Base-by-base conservation (phyloP, 768 basidiomycete genomes). In the Tubosaeta sp. region DNA sequence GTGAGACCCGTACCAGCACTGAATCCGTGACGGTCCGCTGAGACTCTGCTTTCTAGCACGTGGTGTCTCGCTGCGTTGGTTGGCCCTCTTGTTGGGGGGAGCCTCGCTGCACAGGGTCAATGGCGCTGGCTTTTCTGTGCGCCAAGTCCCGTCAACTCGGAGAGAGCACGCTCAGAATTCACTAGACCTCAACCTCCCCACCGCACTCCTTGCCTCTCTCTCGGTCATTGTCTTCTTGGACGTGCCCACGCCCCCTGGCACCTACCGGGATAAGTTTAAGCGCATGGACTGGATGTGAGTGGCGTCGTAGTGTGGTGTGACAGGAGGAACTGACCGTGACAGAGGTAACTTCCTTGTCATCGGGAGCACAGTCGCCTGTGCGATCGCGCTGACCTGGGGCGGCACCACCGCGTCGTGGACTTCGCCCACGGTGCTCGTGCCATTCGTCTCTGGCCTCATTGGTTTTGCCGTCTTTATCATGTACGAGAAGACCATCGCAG, bases 101-200 rank as follows among this genome's bases (percentile, higher is more conserved):
- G 65, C 41, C 59, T 75, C 11, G 67, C 71, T 14, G 57, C 64
- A 13, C 53, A 46, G 6, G 71, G 68, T 2, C 53, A 60, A 26
- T 76, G 75, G 74, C 57, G 74, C 45, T 76, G 75, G 73, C 59
- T 76, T 35, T 76, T 76, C 60, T 76, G 75, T 76, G 29, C 32
- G 62, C 49, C 1, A 38, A 10, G 16, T 38, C 5, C 12, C 22
- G 5, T 43, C 7, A 19, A 7, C 9, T 11, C 11, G 35, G 26
- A 25, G 32, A 5, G 11, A 5, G 8, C 7, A 47, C 44, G 12
- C 32, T 61, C 16, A 49, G 37, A 19, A n/a, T 25, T 12, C 14
- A 37, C 31, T 45, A 74, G 72, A 72, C 59, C 63, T 76, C 52
- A 77, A 76, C 47, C 52, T 75, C 17, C 73, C 74, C 9, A 60